phyloP scores from a whole-genome alignment of 2,329 filamentous ascomycete species.

The Colletotrichum lindemuthianum region DNA sequence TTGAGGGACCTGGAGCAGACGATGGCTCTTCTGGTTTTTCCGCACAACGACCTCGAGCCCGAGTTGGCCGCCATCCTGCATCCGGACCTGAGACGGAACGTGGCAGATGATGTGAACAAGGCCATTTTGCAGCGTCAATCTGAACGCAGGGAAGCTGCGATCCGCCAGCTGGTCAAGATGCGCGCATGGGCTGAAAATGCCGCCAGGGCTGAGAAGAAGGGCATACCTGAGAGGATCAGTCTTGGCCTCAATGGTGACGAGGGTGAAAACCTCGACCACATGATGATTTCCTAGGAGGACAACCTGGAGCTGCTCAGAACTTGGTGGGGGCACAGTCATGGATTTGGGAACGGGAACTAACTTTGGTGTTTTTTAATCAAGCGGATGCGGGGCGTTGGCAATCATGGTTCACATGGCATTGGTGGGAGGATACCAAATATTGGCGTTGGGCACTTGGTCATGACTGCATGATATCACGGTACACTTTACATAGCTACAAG shows the following conservation, averaged over 20 bases:
- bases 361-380: neutral
- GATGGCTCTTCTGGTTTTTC: slow-evolving; percentile 91
- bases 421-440: slow-evolving; percentile 7
- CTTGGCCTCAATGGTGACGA: slow-evolving; percentile 49
- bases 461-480: slow-evolving; percentile 18
- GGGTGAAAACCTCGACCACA: slow-evolving; percentile 30
- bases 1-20: slow-evolving; percentile 89
- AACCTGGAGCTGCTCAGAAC: neutral
- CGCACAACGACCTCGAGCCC: slow-evolving; percentile 80
- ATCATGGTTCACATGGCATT: slow-evolving; percentile 14
- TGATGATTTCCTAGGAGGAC: slow-evolving; percentile 30
- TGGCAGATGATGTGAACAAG: slow-evolving; percentile 91
- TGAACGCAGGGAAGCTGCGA: slow-evolving; percentile 79
- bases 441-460: slow-evolving; percentile 19
- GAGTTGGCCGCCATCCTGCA: slow-evolving; percentile 81
- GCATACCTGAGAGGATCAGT: slow-evolving; percentile 52
- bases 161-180: slow-evolving; percentile 82
- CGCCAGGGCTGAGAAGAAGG: slow-evolving; percentile 56
- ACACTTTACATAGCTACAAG: neutral
- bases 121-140: slow-evolving; percentile 82
- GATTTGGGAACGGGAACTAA: neutral
- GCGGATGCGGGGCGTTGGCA: neutral
- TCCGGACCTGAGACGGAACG: slow-evolving; percentile 79
- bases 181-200: slow-evolving; percentile 85
- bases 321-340: neutral